Evolutionary conservation across 2,329 filamentous ascomycete genomes (phyloP), one percentile per base, ranked within the genome.

Genomic region (Xylaria sp.): DNA sequence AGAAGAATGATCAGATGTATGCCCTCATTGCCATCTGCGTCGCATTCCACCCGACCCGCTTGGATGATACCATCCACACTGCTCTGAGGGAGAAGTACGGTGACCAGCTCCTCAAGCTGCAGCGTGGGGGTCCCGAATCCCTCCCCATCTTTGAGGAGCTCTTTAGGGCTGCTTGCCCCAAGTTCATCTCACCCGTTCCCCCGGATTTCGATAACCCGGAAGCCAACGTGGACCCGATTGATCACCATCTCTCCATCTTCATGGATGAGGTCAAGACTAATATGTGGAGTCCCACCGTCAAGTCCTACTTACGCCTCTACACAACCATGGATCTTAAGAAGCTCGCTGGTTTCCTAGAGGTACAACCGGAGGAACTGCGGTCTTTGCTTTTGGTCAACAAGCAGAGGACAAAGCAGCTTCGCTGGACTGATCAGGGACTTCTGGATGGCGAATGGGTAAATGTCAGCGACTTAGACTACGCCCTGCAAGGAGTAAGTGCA

Each of bases 1-100:
- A 99, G 92, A 98, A 98, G 90, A 98, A 97, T 82, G 96, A 99
- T 82, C 96, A 99, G 87, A 98, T 99, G 95, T 97, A 97, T 81
- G 96, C 96, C 44, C 89, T 99, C 73, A 96, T 99, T 75, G 95
- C 96, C 81, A 98, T 99, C 84, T 99, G 96, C 82, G 94, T 98
- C 65, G 94, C 96, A 72, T 97, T 99, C 87, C 92, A 97, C 83
- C 96, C 96, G 66, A 98, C 95, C 64, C 90, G 96, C 75, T 89
- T 99, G 76, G 96, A 99, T 80, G 96, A 99, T 86, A 98, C 95
- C 79, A 97, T 99, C 84, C 96, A 99, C 89, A 96, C 93, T 69
- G 94, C 95, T 70, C 90, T 99, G 61, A 90, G 96, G 71, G 96
- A 99, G 87, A 99, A 99, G 89, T 99, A 97, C 82, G 96, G 96